Base-by-base conservation (phyloP, 495 filamentous ascomycete genomes). In the Hyaloscypha variabilis region DNA sequence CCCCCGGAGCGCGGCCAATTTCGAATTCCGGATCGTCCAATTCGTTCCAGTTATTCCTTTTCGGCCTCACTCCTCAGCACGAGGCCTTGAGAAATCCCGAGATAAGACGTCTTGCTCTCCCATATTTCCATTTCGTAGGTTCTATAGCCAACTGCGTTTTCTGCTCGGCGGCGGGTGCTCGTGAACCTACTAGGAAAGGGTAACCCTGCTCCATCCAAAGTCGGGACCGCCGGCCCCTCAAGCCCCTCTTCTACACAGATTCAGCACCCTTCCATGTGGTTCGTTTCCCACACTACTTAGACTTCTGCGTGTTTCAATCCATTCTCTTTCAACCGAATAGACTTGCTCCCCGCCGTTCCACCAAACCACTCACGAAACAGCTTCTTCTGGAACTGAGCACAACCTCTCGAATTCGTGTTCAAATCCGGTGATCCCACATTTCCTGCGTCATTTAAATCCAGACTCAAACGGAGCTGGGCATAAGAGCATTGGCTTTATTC, bases 261-360 rank as follows among this genome's bases (percentile, higher is more conserved):
- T 26, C 59, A 28, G 2, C 11, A 6, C 19, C 39, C 25, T 29
- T 23, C 58, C 31, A 26, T 23, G 52, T 52, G 28, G 24, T 34
- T 28, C 26, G 24, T 58, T 57, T 17, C 17, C 54, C 23, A 29
- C 54, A 58, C 28, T n/a, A 24, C 29, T 8, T 29, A 34, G 54
- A 6, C 29, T 34, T 30, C n/a, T 8, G 10, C 26, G 17, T n/a
- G 54, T 58, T 58, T 58, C 54, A 34, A 58, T 14, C 26, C 29
- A 30, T 14, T n/a, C 26, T 1, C 42, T 62, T 21, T 60, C 34
- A n/a, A 21, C 52, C 19, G 59, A 62, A 52, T 30, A 62, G 6
- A 24, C 59, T 52, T 62, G 17, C 21, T 5, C 19, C n/a, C 29
- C 8, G 10, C n/a, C 25, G 0, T 58, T 21, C 26, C 54, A 28